phyloP scores from a whole-genome alignment of 2,329 filamentous ascomycete species.

The Epichloe elymi region DNA sequence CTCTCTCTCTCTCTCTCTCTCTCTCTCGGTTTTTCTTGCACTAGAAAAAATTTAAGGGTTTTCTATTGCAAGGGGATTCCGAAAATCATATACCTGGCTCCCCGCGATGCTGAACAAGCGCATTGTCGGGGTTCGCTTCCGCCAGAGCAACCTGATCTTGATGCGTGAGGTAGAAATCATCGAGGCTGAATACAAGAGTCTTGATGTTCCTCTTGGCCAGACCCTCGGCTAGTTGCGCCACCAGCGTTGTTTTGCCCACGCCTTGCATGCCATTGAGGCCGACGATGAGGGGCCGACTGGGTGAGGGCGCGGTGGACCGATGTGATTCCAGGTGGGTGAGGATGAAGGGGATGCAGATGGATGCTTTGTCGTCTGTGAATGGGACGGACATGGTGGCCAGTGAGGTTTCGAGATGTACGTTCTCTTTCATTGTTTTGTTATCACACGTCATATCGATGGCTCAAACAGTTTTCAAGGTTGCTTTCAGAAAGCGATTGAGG shows the following conservation, averaged over 20 bases:
- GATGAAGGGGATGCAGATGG: constrained; percentile 67
- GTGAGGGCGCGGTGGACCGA: constrained; percentile 18
- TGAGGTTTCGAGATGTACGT: not conserved
- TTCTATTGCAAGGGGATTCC: not conserved
- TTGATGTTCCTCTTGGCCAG: constrained; percentile 45
- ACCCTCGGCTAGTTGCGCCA: constrained; percentile 48
- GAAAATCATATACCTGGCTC: constrained; percentile 46
- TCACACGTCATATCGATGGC: no score
- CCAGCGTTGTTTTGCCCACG: constrained; percentile 83
- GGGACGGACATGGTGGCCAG: not conserved
- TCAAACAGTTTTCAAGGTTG: no score
- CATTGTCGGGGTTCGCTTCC: constrained; percentile 52
- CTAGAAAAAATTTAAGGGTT: not conserved
- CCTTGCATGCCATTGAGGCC: constrained; percentile 88
- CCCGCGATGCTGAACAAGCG: constrained; percentile 67
- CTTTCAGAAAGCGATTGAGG: no score
- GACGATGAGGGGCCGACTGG: constrained; percentile 56
- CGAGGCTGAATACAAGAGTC: constrained; percentile 66
- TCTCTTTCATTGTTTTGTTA: not conserved
- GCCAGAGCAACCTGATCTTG: constrained; percentile 53
- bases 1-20: no score
- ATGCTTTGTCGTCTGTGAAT: constrained; percentile 65
- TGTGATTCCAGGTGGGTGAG: constrained; percentile 44
- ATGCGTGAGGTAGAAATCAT: constrained; percentile 79
- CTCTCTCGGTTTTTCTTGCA: no score